These are phyloP conservation scores for Pichia sp. DNA, from an alignment of 1,139 yeast genomes.

Conservation along the genomic window DNA sequence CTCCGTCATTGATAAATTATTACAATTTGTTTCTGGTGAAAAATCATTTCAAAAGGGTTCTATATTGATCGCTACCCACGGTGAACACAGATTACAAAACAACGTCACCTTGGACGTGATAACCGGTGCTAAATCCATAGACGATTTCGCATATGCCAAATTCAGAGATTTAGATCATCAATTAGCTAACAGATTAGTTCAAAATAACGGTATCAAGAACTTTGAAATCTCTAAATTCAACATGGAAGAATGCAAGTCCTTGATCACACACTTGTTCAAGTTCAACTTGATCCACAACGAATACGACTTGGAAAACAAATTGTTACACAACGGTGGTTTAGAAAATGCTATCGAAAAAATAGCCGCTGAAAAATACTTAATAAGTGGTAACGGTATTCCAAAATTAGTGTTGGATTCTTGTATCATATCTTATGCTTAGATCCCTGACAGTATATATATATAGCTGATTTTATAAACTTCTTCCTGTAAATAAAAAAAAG, in stretches of 20 bases:
- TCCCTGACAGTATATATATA: too few species aligned
- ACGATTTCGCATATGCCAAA: conserved; percentile 59
- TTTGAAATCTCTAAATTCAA: conserved; percentile 53
- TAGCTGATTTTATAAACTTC: too few species aligned
- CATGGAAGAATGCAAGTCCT: conserved; percentile 50
- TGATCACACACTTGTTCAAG: conserved; percentile 53
- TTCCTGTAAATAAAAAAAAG: conserved; percentile 11
- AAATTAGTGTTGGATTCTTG: conserved; percentile 56
- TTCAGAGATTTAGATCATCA: conserved; percentile 50
- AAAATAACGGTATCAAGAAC: conserved; percentile 36
- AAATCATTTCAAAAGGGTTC: conserved; percentile 57
- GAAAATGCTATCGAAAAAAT: conserved; percentile 33
- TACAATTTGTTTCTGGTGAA: conserved; percentile 58
- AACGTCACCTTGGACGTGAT: conserved; percentile 62
- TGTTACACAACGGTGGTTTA: conserved; percentile 11
- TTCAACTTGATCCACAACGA: conserved; percentile 55
- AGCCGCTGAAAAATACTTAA: conserved; percentile 52
- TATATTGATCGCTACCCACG: conserved; percentile 62
- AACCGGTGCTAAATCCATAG: conserved; percentile 42
- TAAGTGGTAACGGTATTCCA: conserved; percentile 83
- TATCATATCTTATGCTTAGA: conserved; percentile 33
- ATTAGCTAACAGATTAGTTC: conserved; percentile 44
- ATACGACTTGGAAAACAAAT: conserved; percentile 35
- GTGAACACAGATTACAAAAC: conserved; percentile 36
- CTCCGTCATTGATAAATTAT: conserved; percentile 62